Percentiles rank a stretch among this genome's conserved stretches.
phyloP scores from a whole-genome alignment of 2,329 filamentous ascomycete species.

The Colletotrichum sp. region DNA sequence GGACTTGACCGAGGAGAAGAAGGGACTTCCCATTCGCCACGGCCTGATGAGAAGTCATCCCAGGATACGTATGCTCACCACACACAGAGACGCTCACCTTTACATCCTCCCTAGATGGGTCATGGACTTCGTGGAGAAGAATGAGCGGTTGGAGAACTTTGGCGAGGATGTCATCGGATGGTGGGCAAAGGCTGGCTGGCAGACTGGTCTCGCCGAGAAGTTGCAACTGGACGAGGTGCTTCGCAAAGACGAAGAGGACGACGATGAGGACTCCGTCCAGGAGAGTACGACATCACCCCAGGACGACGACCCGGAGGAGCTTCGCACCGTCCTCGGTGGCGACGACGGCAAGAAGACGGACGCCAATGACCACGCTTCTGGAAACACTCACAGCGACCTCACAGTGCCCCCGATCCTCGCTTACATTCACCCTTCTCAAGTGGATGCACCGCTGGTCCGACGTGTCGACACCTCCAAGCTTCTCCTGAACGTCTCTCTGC shows the following conservation, averaged over 20 bases:
- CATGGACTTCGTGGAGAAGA: conserved; percentile 79
- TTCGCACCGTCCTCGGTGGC: conserved; percentile 10
- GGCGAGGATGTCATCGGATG: conserved; percentile 91
- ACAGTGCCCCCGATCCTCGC: conserved; percentile 76
- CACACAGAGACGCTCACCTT: conserved; percentile 88
- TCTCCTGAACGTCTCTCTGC: conserved; percentile 80
- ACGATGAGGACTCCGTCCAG: conserved; percentile 38
- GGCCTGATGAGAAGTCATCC: conserved; percentile 77
- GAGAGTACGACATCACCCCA: conserved; percentile 32
- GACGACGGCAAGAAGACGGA: background rate
- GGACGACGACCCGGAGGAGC: conserved; percentile 21
- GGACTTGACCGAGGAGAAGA: conserved; percentile 79
- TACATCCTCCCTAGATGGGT: conserved; percentile 96
- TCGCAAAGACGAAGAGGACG: conserved; percentile 41
- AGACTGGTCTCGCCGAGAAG: conserved; percentile 79
- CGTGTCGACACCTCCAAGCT: conserved; percentile 88
- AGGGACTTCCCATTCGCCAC: conserved; percentile 75
- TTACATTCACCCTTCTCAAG: conserved; percentile 73
- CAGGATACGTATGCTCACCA: conserved; percentile 79
- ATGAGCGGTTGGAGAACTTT: conserved; percentile 84
- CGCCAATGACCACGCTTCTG: conserved; percentile 17
- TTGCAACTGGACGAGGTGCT: conserved; percentile 74
- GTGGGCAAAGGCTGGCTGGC: conserved; percentile 96
- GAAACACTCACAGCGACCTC: conserved; percentile 26
- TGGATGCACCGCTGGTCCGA: conserved; percentile 71